A percentile compares a stretch with the other conserved stretches of the same genome.
Evolutionary conservation across 805 yeast species (phyloP).

Genomic region (Phaffomyces thermotolerans): DNA sequence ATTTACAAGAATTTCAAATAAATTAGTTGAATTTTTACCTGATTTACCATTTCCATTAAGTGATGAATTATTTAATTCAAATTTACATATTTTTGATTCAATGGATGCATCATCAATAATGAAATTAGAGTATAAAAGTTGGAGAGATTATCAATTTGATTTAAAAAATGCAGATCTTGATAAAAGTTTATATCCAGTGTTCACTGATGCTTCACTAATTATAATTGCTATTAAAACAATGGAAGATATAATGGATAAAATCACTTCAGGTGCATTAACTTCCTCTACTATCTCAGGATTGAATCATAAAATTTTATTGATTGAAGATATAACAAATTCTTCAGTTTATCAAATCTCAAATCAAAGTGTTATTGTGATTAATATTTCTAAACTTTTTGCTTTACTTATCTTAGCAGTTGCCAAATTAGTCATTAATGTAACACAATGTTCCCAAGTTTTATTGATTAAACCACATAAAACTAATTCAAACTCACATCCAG

Average conservation of each 20-base stretch:
- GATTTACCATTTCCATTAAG: conserved; percentile 29
- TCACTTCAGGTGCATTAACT: conserved; percentile 22
- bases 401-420: conserved; percentile 26
- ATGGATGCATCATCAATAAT: conserved; percentile 10
- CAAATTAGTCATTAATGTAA: conserved; percentile 23
- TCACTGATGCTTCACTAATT: conserved; percentile 24
- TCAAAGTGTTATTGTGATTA: conserved; percentile 26
- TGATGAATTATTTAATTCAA: conserved; percentile 17
- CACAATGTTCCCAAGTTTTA: conserved; percentile 28
- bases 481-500: conserved; percentile 20
- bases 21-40: conserved; percentile 24
- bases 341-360: conserved; percentile 20
- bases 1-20: conserved; percentile 16
- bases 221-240: conserved; percentile 25
- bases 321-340: conserved; percentile 15
- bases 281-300: conserved; percentile 20
- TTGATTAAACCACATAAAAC: conserved; percentile 30
- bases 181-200: conserved; percentile 1
- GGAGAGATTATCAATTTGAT: conserved; percentile 15
- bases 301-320: conserved; percentile 20
- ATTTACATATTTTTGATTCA: conserved; percentile 16
- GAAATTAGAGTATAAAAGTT: conserved; percentile 10
- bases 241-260: conserved; percentile 30
- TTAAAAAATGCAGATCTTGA: conserved; percentile 8
- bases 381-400: conserved; percentile 29